A percentile compares a stretch with the other conserved stretches of the same genome.
Conservation (phyloP, 768 basidiomycete genomes). For the Lyophyllum semitale region DNA sequence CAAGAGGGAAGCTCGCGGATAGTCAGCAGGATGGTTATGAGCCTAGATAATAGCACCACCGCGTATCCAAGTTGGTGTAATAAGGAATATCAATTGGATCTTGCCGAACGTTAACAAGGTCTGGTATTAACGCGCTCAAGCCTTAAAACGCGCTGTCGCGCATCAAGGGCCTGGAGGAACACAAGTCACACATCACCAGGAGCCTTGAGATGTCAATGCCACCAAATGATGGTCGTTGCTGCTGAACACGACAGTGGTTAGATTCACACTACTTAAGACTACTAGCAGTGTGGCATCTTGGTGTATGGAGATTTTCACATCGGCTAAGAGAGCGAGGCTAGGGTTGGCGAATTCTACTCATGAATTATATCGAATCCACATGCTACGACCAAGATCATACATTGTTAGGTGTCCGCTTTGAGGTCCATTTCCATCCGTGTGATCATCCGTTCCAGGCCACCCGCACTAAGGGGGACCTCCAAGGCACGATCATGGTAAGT, state of each 20-base stretch:
- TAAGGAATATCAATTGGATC: not conserved
- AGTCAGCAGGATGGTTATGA: too few species aligned
- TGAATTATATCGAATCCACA: not conserved
- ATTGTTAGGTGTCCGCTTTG: not conserved
- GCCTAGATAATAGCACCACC: too few species aligned
- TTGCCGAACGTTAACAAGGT: not conserved
- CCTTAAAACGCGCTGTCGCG: not conserved
- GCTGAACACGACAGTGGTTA: not conserved
- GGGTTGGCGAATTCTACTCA: not conserved
- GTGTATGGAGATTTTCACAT: not conserved
- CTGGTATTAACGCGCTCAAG: not conserved
- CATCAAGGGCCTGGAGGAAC: not conserved
- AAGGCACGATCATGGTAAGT: not conserved
- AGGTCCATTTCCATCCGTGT: conserved; percentile 14
- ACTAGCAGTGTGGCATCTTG: too few species aligned
- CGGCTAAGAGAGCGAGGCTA: not conserved
- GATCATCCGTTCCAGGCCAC: conserved; percentile 12
- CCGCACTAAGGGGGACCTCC: conserved; percentile 7
- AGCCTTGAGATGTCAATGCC: not conserved
- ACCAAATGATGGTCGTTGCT: not conserved
- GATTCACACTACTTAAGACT: too few species aligned
- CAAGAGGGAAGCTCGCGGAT: too few species aligned
- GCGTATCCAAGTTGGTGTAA: too few species aligned
- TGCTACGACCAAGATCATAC: not conserved
- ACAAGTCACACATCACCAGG: not conserved